Percentiles rank a stretch among this genome's conserved stretches.
Conservation (phyloP, 1,284 basidiomycete genomes). For the Ganoderma resinaceum region DNA sequence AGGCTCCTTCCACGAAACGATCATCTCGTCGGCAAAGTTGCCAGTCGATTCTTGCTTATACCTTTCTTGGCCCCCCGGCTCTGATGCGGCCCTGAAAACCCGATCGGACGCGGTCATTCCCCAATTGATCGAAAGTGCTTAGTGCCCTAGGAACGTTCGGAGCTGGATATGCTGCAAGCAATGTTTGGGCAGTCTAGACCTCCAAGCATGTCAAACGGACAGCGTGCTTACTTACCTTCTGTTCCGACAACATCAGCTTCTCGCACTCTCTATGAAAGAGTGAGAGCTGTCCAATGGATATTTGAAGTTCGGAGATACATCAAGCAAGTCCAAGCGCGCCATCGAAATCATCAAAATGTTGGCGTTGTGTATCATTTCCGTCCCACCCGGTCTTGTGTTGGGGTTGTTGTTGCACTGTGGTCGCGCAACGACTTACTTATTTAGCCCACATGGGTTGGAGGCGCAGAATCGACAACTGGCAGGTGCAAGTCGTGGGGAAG, state of each 20-base stretch:
- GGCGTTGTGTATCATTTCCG: neutral
- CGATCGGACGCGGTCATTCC: slow-evolving; percentile 1
- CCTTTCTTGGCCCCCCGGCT: slow-evolving; percentile 18
- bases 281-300: neutral
- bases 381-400: neutral
- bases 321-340: neutral
- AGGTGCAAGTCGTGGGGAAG: neutral
- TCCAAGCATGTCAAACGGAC: neutral
- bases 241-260: neutral
- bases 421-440: neutral
- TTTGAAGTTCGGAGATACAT: neutral
- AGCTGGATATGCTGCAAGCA: neutral
- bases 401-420: neutral
- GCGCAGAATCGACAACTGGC: neutral
- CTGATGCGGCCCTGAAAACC: slow-evolving; percentile 10
- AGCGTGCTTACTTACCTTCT: neutral
- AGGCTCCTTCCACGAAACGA: slow-evolving; percentile 21
- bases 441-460: neutral
- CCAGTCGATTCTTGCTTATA: slow-evolving; percentile 16
- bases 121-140: neutral
- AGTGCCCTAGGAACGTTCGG: neutral
- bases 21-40: slow-evolving; percentile 20
- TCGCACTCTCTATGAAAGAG: neutral
- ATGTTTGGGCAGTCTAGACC: neutral
- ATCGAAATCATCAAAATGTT: neutral